Evolutionary conservation across 768 basidiomycete species (phyloP).

Genomic region (Boletus subcaerulescens): DNA sequence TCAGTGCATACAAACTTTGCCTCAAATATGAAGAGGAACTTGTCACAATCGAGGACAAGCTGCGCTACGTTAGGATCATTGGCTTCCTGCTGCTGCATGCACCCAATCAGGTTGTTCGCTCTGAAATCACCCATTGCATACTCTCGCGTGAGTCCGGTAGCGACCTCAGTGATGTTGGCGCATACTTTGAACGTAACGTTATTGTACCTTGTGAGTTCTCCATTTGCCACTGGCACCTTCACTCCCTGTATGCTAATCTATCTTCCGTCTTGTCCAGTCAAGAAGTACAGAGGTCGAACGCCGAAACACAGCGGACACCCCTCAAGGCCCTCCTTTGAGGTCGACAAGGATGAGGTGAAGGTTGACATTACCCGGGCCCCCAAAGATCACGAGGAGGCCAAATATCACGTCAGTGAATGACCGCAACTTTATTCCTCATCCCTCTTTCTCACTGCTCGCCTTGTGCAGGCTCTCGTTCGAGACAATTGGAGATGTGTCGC

Average conservation of each 20-base stretch:
- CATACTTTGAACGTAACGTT: constrained; percentile 1
- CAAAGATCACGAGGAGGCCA: constrained; percentile 1
- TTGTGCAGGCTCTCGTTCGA: constrained; percentile 33
- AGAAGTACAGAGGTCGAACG: constrained; percentile 16
- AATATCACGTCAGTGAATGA: constrained; percentile 1
- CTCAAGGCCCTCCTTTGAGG: constrained; percentile 18
- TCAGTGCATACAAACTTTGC: too few species aligned
- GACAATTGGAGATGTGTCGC: constrained; percentile 36
- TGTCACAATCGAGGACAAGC: too few species aligned
- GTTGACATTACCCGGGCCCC: neutral
- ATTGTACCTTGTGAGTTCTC: constrained; percentile 5
- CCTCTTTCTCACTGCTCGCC: neutral
- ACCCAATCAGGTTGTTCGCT: neutral
- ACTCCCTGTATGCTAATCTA: neutral
- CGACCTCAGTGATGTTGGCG: neutral
- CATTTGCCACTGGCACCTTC: neutral
- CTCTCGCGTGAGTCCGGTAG: neutral
- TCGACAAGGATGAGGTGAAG: neutral
- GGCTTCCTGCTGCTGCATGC: constrained; percentile 7
- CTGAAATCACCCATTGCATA: constrained; percentile 3
- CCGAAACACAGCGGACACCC: constrained; percentile 15
- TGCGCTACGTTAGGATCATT: neutral
- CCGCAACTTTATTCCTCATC: neutral
- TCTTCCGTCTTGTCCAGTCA: constrained; percentile 7
- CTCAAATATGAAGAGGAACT: too few species aligned